These are phyloP conservation scores for Bothia castanella DNA, from an alignment of 1,284 basidiomycete genomes.

Conservation along the genomic window DNA sequence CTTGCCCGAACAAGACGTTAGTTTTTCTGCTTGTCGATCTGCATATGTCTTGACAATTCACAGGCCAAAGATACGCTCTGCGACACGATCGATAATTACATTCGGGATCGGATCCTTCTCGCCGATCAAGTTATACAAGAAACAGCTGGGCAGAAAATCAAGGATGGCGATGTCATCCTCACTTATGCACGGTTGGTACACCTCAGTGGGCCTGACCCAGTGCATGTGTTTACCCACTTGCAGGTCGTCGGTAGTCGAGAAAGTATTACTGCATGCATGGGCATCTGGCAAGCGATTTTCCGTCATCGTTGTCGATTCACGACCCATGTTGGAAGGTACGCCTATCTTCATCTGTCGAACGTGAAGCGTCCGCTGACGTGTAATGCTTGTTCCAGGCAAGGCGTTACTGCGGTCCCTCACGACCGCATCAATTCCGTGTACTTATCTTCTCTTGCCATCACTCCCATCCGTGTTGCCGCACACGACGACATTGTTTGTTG, in stretches of 20 bases:
- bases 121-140: slow-evolving; percentile 94
- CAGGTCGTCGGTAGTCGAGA: slow-evolving; percentile 93
- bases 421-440: slow-evolving; percentile 76
- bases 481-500: slow-evolving; percentile 83
- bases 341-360: neutral
- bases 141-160: slow-evolving; percentile 88
- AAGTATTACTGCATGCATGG: slow-evolving; percentile 79
- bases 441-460: slow-evolving; percentile 89
- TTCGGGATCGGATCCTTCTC: slow-evolving; percentile 89
- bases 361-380: slow-evolving; percentile 2
- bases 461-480: slow-evolving; percentile 79
- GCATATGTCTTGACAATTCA: slow-evolving; percentile 3
- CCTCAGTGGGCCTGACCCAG: neutral
- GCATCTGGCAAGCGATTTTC: slow-evolving; percentile 73
- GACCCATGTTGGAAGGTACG: slow-evolving; percentile 87
- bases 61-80: slow-evolving; percentile 88
- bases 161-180: slow-evolving; percentile 87
- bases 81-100: slow-evolving; percentile 88
- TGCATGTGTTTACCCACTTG: slow-evolving; percentile 12
- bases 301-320: slow-evolving; percentile 92
- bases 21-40: slow-evolving; percentile 24
- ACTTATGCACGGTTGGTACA: slow-evolving; percentile 80
- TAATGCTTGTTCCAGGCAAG: slow-evolving; percentile 59
- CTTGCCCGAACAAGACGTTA: slow-evolving; percentile 88
- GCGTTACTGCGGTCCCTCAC: slow-evolving; percentile 71